These are phyloP conservation scores for Allium sativum DNA, from an alignment of 106 monocot species.

Conservation along the genomic window DNA sequence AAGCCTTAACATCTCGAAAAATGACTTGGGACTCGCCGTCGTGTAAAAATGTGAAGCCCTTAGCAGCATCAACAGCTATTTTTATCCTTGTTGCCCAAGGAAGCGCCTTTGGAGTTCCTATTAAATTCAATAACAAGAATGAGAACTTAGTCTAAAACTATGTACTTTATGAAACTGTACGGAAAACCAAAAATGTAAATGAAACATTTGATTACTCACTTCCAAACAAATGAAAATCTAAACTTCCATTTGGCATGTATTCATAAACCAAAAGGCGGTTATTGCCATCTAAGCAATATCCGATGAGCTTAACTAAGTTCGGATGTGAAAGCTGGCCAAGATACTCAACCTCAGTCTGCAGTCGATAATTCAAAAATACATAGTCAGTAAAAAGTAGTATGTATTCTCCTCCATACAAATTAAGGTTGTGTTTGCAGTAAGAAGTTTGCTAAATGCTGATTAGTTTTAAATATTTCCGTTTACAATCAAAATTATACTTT, in stretches of 20 bases:
- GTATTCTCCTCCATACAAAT: too few species aligned
- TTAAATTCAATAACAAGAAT: not conserved
- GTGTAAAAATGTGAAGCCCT: slow-evolving; percentile 44
- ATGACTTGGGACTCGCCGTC: slow-evolving; percentile 45
- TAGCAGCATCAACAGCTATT: slow-evolving; percentile 46
- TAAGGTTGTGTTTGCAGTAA: too few species aligned
- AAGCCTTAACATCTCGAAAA: slow-evolving; percentile 54
- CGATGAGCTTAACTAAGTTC: slow-evolving; percentile 30
- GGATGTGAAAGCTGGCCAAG: slow-evolving; percentile 30
- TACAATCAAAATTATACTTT: too few species aligned
- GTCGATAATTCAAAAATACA: not conserved
- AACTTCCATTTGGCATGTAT: slow-evolving; percentile 26
- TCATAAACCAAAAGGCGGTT: slow-evolving; percentile 25
- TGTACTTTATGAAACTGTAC: not conserved
- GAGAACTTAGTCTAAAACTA: too few species aligned
- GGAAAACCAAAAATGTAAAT: not conserved
- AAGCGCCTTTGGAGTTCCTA: slow-evolving; percentile 40
- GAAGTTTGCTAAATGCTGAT: too few species aligned
- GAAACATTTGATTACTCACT: slow-evolving; percentile 8
- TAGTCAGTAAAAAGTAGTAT: too few species aligned
- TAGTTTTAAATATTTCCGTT: too few species aligned
- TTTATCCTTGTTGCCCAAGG: slow-evolving; percentile 48
- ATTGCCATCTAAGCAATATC: slow-evolving; percentile 23
- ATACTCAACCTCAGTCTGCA: slow-evolving; percentile 29
- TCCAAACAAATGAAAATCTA: slow-evolving; percentile 29